These are phyloP conservation scores for Carex littledalei DNA, from an alignment of 176 grass and related monocot genomes.

Conservation along the genomic window DNA sequence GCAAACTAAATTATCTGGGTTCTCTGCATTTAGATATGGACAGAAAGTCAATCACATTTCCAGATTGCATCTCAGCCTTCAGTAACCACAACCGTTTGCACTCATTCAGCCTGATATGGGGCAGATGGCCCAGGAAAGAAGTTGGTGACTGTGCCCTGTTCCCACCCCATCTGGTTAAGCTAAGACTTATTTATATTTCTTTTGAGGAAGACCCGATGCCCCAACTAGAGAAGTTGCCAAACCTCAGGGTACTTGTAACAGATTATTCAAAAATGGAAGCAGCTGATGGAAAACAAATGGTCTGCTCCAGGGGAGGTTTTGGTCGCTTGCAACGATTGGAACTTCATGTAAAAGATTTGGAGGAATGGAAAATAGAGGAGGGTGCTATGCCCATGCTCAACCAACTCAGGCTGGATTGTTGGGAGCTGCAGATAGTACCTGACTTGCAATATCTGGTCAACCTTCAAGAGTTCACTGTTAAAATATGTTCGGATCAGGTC, in stretches of 20 bases:
- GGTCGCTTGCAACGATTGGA: no score
- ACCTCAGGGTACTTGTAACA: not conserved
- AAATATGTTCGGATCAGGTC: not conserved
- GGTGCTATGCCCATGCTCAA: slow-evolving; percentile 11
- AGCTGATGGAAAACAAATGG: no score
- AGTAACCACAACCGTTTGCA: no score
- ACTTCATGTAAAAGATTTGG: not conserved
- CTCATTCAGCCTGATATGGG: fast-evolving
- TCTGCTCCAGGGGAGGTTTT: no score
- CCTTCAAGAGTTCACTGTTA: not conserved
- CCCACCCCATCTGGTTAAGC: not conserved
- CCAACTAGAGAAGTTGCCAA: not conserved
- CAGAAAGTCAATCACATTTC: no score
- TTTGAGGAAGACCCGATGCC: slow-evolving; percentile 3
- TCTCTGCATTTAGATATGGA: no score
- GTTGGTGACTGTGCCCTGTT: not conserved
- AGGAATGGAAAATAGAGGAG: slow-evolving; percentile 10
- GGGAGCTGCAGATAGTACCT: not conserved
- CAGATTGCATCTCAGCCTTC: no score
- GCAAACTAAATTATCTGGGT: no score
- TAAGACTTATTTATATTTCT: not conserved
- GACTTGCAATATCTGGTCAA: not conserved
- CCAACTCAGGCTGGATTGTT: not conserved
- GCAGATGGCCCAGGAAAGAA: no score
- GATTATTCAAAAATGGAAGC: fast-evolving